Percentiles rank a stretch among this genome's conserved stretches.
phyloP scores from a whole-genome alignment of 2,329 filamentous ascomycete species.

The Aphanocladium album region DNA sequence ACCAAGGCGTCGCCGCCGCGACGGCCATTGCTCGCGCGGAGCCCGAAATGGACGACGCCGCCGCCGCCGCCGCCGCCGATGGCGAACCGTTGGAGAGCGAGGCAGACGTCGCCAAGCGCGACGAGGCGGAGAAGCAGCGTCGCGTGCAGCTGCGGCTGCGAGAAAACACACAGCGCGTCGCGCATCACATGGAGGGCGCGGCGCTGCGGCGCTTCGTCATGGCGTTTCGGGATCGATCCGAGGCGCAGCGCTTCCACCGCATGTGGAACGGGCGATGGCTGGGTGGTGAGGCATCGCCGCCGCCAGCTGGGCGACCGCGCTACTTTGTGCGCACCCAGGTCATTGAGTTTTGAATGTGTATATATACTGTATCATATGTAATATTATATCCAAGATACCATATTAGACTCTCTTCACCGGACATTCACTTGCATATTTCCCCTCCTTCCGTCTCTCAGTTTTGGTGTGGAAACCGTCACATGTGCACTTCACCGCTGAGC shows the following conservation, averaged over 20 bases:
- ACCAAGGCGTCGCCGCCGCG: background rate
- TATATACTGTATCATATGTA: conserved; percentile 5
- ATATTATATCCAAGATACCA: background rate
- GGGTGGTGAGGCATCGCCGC: conserved; percentile 10
- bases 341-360: conserved; percentile 7
- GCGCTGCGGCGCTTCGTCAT: conserved; percentile 27
- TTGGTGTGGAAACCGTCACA: no score
- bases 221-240: conserved; percentile 25
- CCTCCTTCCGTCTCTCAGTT: no score
- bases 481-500: no score
- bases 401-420: background rate
- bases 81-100: background rate
- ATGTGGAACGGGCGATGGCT: conserved; percentile 35
- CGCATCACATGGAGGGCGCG: background rate
- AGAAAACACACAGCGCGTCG: background rate
- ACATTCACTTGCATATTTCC: no score
- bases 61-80: background rate
- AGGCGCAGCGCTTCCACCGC: conserved; percentile 37
- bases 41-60: no score
- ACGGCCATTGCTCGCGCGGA: background rate
- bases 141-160: background rate
- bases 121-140: background rate
- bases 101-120: background rate
- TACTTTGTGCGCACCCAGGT: conserved; percentile 7
- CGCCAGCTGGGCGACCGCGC: background rate